Percentiles rank a stretch among this genome's conserved stretches.
Conservation (phyloP, 345 rosid genomes). For the Bruguiera parviflora region DNA sequence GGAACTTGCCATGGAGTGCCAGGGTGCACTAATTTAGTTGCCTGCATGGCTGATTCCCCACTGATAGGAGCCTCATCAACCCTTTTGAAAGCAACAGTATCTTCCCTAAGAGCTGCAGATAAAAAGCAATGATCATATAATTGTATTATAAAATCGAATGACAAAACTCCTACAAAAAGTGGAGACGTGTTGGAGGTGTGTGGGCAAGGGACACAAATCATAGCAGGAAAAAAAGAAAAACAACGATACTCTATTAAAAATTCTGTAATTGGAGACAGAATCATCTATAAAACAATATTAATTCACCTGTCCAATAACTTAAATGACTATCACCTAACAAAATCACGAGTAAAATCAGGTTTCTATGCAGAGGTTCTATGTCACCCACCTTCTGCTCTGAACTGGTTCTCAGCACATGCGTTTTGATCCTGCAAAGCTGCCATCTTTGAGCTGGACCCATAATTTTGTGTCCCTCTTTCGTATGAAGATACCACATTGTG, state of each 20-base stretch:
- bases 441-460: slow-evolving; percentile 26
- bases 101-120: slow-evolving; percentile 55
- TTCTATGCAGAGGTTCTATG: background rate
- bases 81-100: slow-evolving; percentile 38
- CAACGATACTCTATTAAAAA: background rate
- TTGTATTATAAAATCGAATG: background rate
- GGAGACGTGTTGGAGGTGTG: too few species aligned
- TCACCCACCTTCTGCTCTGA: slow-evolving; percentile 53
- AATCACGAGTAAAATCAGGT: slow-evolving; percentile 17
- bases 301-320: background rate
- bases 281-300: background rate
- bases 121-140: slow-evolving; percentile 14
- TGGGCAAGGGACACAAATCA: background rate
- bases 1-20: slow-evolving; percentile 52
- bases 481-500: slow-evolving; percentile 24
- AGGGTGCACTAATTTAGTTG: slow-evolving; percentile 38
- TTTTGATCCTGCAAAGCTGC: slow-evolving; percentile 32
- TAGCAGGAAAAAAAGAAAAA: background rate
- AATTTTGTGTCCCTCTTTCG: slow-evolving; percentile 29
- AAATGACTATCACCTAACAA: slow-evolving; percentile 4
- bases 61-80: slow-evolving; percentile 40
- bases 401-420: slow-evolving; percentile 40
- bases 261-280: background rate
- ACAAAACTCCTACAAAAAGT: too few species aligned
- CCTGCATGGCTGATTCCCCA: slow-evolving; percentile 44